Evolutionary conservation across 768 basidiomycete species (phyloP), one percentile per base, ranked within the genome.

Genomic region (Mycena crocata): DNA sequence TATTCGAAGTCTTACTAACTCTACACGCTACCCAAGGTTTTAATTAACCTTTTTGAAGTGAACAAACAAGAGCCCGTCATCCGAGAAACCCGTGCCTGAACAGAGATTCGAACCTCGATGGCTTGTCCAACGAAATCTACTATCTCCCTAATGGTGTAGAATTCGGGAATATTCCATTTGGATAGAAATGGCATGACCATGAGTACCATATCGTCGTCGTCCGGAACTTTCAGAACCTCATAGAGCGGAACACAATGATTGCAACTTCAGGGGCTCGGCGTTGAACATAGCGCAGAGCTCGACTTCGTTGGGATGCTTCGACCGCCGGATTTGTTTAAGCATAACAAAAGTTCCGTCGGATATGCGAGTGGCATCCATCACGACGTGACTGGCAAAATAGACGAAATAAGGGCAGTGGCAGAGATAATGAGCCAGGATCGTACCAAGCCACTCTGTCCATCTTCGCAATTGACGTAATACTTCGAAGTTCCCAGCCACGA

Each of bases 221-320:
- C 57, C 12, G 72, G 71, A 9, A 64, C 34, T 2, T 62, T 42
- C 7, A 78, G 58, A 10, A 71, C 49, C 5, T 75, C 73, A 32
- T 70, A 42, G 5, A 82, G 10, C 0, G 75, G 77, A 8, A 79
- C 72, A 13, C 78, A 79, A 51, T 81, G 77, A 28, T 81, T 83
- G 5, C 70, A 57, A 54, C 2, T 61, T 31, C 2, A 76, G 56
- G 8, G 69, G 61, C 30, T 69, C 68, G 0, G 72, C 58, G 0
- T 72, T 74, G 17, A 81, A 64, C 44, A 62, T 19, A 21, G 24
- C 8, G 14, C 15, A 42, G 2, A 57, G 31, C 5, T 17, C 21
- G 9, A 32, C n/a, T 40, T 57, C 55, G 5, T 52, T 23, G 13
- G 40, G 35, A n/a, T 57, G 42, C 31, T 44, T 31, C 26, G 40